Evolutionary conservation across 2,329 filamentous ascomycete species (phyloP).

Genomic region (Samsoniella hepiali): DNA sequence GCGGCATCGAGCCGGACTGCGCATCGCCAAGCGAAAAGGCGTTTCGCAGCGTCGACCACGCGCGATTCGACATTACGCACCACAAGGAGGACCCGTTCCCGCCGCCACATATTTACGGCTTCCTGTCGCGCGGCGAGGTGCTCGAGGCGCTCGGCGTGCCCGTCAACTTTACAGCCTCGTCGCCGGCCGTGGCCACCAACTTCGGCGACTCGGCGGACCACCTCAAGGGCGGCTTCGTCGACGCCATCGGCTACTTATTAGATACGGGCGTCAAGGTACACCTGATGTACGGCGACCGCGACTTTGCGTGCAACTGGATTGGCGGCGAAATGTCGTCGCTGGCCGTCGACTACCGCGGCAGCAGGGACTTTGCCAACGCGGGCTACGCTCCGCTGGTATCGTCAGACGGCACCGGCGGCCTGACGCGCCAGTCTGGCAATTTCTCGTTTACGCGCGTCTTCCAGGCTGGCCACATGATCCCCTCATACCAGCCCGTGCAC

Average conservation of each 20-base stretch:
- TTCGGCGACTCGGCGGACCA: slow-evolving; percentile 62
- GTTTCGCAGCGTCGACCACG: slow-evolving; percentile 52
- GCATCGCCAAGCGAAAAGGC: slow-evolving; percentile 52
- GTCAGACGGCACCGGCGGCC: slow-evolving; percentile 60
- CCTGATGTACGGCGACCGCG: slow-evolving; percentile 64
- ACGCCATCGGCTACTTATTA: slow-evolving; percentile 57
- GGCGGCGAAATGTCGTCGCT: slow-evolving; percentile 70
- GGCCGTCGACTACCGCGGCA: slow-evolving; percentile 51
- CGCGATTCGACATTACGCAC: slow-evolving; percentile 60
- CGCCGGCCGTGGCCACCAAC: slow-evolving; percentile 41
- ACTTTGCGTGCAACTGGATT: slow-evolving; percentile 62
- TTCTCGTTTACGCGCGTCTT: slow-evolving; percentile 64
- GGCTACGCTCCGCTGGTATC: slow-evolving; percentile 70
- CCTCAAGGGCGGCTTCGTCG: slow-evolving; percentile 47
- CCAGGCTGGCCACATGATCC: slow-evolving; percentile 61
- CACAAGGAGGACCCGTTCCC: slow-evolving; percentile 59
- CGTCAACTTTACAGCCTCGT: slow-evolving; percentile 52
- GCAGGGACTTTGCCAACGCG: slow-evolving; percentile 49
- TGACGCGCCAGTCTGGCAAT: slow-evolving; percentile 72
- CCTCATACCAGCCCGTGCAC: slow-evolving; percentile 56
- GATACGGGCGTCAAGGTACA: slow-evolving; percentile 64
- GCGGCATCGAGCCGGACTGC: slow-evolving; percentile 49
- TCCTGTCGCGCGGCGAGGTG: slow-evolving; percentile 56
- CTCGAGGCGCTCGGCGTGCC: slow-evolving; percentile 59
- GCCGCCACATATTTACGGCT: slow-evolving; percentile 56